Conservation (phyloP, 1,139 yeast species). For the Debaryomycetaceae sp. region DNA sequence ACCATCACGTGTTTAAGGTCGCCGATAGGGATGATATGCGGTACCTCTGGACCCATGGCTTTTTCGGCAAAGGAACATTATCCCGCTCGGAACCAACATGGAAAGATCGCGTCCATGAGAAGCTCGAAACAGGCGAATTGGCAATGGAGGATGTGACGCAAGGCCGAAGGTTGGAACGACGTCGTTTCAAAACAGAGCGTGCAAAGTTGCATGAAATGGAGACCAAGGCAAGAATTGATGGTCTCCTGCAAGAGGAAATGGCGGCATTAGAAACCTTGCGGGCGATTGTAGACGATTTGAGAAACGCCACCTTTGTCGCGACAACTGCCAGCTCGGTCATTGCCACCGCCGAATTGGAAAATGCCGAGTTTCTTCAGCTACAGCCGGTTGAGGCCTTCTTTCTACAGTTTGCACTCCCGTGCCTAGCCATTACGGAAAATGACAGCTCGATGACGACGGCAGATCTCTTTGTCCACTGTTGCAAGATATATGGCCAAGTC, state of each 20-base stretch:
- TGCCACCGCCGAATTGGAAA: constrained; percentile 5
- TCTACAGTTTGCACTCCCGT: constrained; percentile 41
- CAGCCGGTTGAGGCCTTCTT: constrained; percentile 72
- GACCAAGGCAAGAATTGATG: constrained; percentile 15
- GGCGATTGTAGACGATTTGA: constrained; percentile 1
- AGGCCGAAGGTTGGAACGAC: constrained; percentile 61
- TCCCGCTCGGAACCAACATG: constrained; percentile 93
- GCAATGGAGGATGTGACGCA: constrained; percentile 62
- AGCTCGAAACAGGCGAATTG: constrained; percentile 11
- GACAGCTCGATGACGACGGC: constrained; percentile 6
- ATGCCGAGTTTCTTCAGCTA: constrained; percentile 59
- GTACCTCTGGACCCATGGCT: constrained; percentile 76
- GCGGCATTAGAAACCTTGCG: constrained; percentile 18
- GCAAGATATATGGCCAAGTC: constrained; percentile 3
- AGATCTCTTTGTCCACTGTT: constrained; percentile 20
- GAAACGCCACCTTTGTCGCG: not conserved
- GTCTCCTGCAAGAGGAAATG: constrained; percentile 14
- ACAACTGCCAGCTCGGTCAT: constrained; percentile 3
- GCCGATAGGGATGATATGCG: constrained; percentile 35
- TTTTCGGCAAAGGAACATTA: constrained; percentile 85
- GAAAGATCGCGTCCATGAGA: constrained; percentile 41
- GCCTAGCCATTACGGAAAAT: constrained; percentile 13
- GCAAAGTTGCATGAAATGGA: constrained; percentile 27
- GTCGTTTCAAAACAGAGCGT: constrained; percentile 54
- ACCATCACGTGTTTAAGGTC: constrained; percentile 35